These are phyloP conservation scores for Ramularia collo-cygni DNA, from an alignment of 2,329 filamentous ascomycete genomes.

Conservation along the genomic window DNA sequence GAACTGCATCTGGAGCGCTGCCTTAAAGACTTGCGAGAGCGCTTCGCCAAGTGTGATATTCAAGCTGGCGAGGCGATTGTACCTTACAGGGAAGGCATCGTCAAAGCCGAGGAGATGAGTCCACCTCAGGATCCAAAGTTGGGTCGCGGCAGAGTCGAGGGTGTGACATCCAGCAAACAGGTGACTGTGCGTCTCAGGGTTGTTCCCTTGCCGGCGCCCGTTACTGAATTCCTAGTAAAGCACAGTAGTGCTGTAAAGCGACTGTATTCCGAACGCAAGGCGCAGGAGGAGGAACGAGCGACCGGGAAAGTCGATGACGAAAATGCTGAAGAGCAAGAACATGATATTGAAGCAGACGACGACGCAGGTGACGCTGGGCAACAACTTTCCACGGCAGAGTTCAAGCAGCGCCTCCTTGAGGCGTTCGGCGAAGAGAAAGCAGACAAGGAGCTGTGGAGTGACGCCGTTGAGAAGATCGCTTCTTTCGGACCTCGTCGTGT, in stretches of 20 bases:
- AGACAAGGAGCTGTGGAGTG: conserved; percentile 69
- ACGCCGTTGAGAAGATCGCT: conserved; percentile 71
- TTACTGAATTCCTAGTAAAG: conserved; percentile 79
- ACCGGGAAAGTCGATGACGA: conserved; percentile 31
- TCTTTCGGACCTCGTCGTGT: conserved; percentile 80
- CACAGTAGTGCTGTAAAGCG: conserved; percentile 72
- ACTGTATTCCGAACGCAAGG: conserved; percentile 65
- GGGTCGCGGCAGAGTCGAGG: conserved; percentile 71
- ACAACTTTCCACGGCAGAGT: conserved; percentile 64
- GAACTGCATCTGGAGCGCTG: conserved; percentile 92
- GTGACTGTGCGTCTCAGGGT: conserved; percentile 71
- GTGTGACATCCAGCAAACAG: conserved; percentile 76
- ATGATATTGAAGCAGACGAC: conserved; percentile 41
- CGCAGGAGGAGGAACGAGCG: conserved; percentile 37
- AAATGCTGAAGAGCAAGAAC: conserved; percentile 28
- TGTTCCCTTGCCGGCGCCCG: conserved; percentile 66
- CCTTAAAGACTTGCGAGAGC: conserved; percentile 82
- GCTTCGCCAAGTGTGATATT: conserved; percentile 90
- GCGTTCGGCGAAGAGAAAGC: conserved; percentile 66
- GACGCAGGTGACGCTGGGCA: conserved; percentile 49
- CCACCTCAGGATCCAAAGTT: conserved; percentile 78
- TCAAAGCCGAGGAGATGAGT: conserved; percentile 80
- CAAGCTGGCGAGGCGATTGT: conserved; percentile 92
- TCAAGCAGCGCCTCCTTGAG: conserved; percentile 64
- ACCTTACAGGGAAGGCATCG: conserved; percentile 88